Percentiles rank a stretch among this genome's conserved stretches.
Conservation (phyloP, 2,329 filamentous ascomycete species). For the Phialophora macrospora region DNA sequence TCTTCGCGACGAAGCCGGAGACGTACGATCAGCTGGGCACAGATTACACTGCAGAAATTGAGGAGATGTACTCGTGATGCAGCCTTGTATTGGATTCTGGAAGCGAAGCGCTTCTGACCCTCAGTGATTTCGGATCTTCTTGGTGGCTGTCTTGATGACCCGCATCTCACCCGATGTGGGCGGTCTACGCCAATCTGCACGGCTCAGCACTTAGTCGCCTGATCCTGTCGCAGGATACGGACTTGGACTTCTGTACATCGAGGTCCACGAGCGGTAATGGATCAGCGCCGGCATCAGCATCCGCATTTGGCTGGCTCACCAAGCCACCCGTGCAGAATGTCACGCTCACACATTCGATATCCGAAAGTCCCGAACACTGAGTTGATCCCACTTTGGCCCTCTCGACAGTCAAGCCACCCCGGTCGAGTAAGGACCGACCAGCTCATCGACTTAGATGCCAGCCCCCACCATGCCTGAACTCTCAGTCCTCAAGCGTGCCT, state of each 20-base stretch:
- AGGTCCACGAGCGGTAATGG: not conserved
- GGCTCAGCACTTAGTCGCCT: not conserved
- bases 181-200: not conserved
- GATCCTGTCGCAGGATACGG: not conserved
- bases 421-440: no score
- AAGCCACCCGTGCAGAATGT: no score
- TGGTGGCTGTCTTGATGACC: not conserved
- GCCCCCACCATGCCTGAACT: no score
- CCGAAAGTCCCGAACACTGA: no score
- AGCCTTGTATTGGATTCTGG: not conserved
- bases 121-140: slow-evolving; percentile 4
- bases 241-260: not conserved
- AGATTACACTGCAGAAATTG: slow-evolving; percentile 35
- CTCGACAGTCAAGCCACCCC: no score
- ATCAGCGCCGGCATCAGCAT: not conserved
- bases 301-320: no score
- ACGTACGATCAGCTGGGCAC: slow-evolving; percentile 37
- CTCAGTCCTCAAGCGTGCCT: slow-evolving; percentile 46
- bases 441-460: no score
- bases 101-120: not conserved
- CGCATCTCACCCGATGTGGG: not conserved
- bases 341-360: no score
- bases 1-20: slow-evolving; percentile 63
- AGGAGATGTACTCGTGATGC: slow-evolving; percentile 39
- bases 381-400: no score